Evolutionary conservation across 2,329 filamentous ascomycete genomes (phyloP).

Genomic region (Alternaria solani): DNA sequence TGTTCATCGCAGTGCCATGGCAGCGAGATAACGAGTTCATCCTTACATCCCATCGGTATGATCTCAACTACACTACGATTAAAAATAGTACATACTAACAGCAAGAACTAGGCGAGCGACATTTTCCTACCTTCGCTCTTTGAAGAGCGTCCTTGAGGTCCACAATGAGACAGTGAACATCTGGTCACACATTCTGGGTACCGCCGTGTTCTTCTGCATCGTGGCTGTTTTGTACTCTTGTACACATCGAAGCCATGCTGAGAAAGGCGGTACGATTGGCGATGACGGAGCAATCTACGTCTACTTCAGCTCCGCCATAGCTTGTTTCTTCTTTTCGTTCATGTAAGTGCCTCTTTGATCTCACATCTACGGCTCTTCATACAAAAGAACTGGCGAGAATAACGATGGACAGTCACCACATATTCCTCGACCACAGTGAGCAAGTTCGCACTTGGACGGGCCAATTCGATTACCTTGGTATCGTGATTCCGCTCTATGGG

Average conservation of each 20-base stretch:
- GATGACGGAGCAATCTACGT: constrained; percentile 9
- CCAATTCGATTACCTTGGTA: constrained; percentile 89
- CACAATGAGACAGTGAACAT: constrained; percentile 18
- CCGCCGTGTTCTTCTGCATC: not conserved
- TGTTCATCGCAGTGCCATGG: constrained; percentile 7
- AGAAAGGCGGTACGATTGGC: not conserved
- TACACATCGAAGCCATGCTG: no score
- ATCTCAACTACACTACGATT: no score
- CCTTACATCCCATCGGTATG: constrained; percentile 7
- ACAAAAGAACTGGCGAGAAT: not conserved
- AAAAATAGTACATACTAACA: not conserved
- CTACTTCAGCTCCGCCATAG: constrained; percentile 12
- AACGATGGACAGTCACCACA: constrained; percentile 69
- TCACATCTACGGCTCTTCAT: not conserved
- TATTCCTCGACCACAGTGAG: constrained; percentile 81
- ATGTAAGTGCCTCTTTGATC: constrained; percentile 41
- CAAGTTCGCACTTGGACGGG: constrained; percentile 80
- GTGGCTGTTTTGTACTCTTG: not conserved
- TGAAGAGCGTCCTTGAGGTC: constrained; percentile 3
- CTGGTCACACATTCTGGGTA: constrained; percentile 12
- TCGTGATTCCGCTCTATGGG: constrained; percentile 73
- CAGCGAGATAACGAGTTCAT: constrained; percentile 19
- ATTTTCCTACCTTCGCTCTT: constrained; percentile 1
- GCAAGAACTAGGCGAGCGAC: constrained; percentile 1
- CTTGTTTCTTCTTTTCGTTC: constrained; percentile 17